Percentiles rank a stretch among this genome's conserved stretches.
Conservation (phyloP, 75 land plant species). For the Picea glauca region DNA sequence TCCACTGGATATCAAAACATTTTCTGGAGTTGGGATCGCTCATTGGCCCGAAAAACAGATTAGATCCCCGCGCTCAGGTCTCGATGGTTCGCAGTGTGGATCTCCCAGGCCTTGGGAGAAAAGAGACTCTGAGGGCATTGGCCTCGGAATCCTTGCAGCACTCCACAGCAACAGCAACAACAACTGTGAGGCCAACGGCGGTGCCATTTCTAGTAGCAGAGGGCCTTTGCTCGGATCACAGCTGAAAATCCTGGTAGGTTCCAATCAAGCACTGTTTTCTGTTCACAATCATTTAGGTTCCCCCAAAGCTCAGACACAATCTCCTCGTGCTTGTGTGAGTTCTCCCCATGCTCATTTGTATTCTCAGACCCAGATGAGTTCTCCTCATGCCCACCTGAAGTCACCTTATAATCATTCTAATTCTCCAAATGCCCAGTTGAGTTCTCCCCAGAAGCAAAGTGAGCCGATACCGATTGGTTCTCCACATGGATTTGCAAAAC, state of each 20-base stretch:
- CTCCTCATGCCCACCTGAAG: conserved; percentile 4
- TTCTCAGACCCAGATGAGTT: neutral
- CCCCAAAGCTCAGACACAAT: conserved; percentile 4
- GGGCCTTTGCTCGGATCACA: conserved; percentile 10
- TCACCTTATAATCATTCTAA: neutral
- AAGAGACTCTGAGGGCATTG: conserved; percentile 24
- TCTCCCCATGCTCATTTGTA: conserved; percentile 2
- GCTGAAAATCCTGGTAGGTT: conserved; percentile 3
- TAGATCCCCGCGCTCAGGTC: conserved; percentile 23
- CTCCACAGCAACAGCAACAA: conserved; percentile 10
- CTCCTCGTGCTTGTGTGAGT: neutral
- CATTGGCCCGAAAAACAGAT: conserved; percentile 12
- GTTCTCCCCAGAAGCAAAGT: neutral
- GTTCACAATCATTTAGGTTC: conserved; percentile 6
- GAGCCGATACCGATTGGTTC: conserved; percentile 11
- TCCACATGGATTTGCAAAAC: neutral
- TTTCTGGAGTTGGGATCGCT: conserved; percentile 1
- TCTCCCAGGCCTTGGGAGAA: conserved; percentile 21
- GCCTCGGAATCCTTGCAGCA: conserved; percentile 29
- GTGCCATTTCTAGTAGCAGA: conserved; percentile 3
- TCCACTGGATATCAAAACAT: conserved; percentile 13
- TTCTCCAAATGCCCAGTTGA: neutral
- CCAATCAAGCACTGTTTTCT: conserved; percentile 3
- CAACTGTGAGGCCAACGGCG: conserved; percentile 1
- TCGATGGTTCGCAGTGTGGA: conserved; percentile 18